Conservation (phyloP, 495 filamentous ascomycete genomes). For the Hamigera avellanea region DNA sequence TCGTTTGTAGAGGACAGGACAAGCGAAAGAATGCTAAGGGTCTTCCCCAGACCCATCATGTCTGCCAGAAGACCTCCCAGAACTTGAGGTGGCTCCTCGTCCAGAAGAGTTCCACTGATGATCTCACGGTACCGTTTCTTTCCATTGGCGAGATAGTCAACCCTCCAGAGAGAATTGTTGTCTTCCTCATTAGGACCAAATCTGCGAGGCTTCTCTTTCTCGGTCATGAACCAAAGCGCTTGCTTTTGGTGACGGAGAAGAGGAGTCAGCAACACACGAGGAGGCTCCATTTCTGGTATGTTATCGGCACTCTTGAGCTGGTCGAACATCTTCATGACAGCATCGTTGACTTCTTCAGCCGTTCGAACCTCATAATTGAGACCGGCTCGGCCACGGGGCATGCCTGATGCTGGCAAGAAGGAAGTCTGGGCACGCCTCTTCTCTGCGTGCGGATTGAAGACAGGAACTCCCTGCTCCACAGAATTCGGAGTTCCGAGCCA, state of each 20-base stretch:
- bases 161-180: constrained; percentile 66
- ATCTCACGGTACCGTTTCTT: constrained; percentile 60
- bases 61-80: constrained; percentile 89
- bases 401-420: constrained; percentile 7
- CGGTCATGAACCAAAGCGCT: constrained; percentile 76
- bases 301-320: constrained; percentile 60
- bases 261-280: constrained; percentile 48
- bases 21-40: constrained; percentile 75
- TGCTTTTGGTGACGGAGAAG: constrained; percentile 86
- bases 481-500: constrained; percentile 51
- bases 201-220: constrained; percentile 56
- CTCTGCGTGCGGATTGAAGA: constrained; percentile 59
- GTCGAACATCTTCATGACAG: constrained; percentile 83
- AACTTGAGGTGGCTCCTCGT: constrained; percentile 53
- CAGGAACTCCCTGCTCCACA: constrained; percentile 50
- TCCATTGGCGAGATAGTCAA: constrained; percentile 39
- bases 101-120: constrained; percentile 59
- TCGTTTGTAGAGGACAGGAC: constrained; percentile 48
- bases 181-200: constrained; percentile 42
- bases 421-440: constrained; percentile 24
- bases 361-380: constrained; percentile 47
- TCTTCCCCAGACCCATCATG: constrained; percentile 97
- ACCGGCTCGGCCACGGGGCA: constrained; percentile 16
- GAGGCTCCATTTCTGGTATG: constrained; percentile 62
- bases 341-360: constrained; percentile 71